phyloP scores from a whole-genome alignment of 148 eudicot species.

The Drosera capensis region DNA sequence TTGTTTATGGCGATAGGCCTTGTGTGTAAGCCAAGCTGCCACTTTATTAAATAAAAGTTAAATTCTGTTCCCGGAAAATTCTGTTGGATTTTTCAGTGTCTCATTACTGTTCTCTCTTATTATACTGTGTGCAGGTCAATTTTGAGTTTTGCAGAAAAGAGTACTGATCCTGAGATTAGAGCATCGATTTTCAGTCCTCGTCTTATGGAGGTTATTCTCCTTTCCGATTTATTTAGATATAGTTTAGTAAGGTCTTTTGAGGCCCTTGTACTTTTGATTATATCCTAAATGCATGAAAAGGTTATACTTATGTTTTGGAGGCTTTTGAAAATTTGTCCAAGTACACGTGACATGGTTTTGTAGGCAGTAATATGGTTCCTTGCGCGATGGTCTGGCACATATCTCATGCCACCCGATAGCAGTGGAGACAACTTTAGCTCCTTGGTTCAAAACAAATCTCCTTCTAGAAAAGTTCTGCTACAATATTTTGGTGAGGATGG shows the following conservation, averaged over 20 bases:
- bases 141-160: conserved; percentile 71
- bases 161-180: conserved; percentile 66
- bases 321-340: background rate
- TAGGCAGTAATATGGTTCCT: conserved; percentile 95
- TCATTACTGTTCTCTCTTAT: conserved; percentile 2
- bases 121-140: conserved; percentile 49
- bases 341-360: conserved; percentile 6
- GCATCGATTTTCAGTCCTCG: conserved; percentile 85
- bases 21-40: too few species aligned
- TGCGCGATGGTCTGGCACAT: conserved; percentile 87
- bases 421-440: conserved; percentile 10
- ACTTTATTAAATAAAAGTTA: too few species aligned
- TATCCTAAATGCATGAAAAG: too few species aligned
- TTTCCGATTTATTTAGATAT: too few species aligned
- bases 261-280: background rate
- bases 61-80: background rate
- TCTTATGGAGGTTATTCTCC: conserved; percentile 71
- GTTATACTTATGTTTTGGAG: background rate
- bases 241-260: background rate
- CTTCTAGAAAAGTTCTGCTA: conserved; percentile 31
- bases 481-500: conserved; percentile 47
- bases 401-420: conserved; percentile 51
- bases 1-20: too few species aligned
- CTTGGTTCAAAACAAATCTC: conserved; percentile 17
- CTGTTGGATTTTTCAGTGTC: background rate